Base-by-base conservation (phyloP, 768 basidiomycete species). In the Hydnomerulius pinastri region DNA sequence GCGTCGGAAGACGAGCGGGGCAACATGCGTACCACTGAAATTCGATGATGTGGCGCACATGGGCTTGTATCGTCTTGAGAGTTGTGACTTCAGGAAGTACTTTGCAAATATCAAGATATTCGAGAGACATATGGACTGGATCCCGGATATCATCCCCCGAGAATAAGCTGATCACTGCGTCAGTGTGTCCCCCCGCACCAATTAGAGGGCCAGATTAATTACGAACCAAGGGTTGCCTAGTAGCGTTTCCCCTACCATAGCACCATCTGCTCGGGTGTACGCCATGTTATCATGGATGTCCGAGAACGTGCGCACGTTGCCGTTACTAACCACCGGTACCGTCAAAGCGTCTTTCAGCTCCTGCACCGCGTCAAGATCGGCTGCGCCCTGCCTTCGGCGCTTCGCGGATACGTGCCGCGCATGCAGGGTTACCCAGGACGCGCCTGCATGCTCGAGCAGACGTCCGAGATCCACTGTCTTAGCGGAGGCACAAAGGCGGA, bases 221-320 rank as follows among this genome's bases (percentile, higher is more conserved):
- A 65, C 76, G 29, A 53, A 90, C 89, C 80, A 83, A 27, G 88
- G 87, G 67, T 92, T 90, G 15, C 78, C 80, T 4, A 90, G 72
- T 28, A 91, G 67, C n/a, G 81, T 79, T 62, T 91, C 89, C 8
- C 86, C 90, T 1, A 90, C 86, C 90, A 92, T 92, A 47, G 86
- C 63, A 8, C 90, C 90, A 57, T 87, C 82, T 37, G 87, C 86
- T 13, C 77, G 72, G 3, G 87, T 88, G 39, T 70, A 71, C 25
- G 65, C 60, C 43, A 77, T 62, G 60, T 90, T 90, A 21, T 62
- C 61, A 51, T 67, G 63, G 11, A 90, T 63, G 62, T 92, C 84
- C 24, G 69, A 67, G 69, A 77, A 83, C 15, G 64, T 68, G 27
- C 81, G 78, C 15, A 91, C 89, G 60, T 91, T 91, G 10, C 90